Base-by-base conservation (phyloP, 148 eudicot genomes). In the Rhododendron williamsianum region DNA sequence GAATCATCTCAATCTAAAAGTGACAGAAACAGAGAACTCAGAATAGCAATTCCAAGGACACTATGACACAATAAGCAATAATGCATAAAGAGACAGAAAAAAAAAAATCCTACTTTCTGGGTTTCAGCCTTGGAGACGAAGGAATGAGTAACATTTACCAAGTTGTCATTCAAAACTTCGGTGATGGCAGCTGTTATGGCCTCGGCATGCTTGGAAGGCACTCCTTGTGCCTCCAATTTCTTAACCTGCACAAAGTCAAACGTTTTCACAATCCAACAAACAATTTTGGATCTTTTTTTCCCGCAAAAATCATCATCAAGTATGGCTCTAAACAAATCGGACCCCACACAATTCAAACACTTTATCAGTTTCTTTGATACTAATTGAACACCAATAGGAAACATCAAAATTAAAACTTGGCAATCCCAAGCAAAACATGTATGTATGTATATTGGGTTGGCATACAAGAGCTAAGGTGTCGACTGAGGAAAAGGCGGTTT, bases 171-270 rank as follows among this genome's bases (percentile, higher is more conserved):
- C 88, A 95, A 86, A 60, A 93, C 98, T 85, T 92, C 93, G 9
- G 91, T 93, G 13, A 92, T 90, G n/a, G 98, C 93, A 27, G 79
- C 88, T 0, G 98, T 92, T 15, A 95, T 88, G 0, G 94, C 98
- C 90, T 95, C 98, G 0, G 98, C 98, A 80, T 95, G 98, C 89
- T 93, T 93, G 63, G 98, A 86, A 0, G 98, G 95, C 48, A 94
- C 91, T 5, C 96, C 96, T 87, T 92, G 91, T 4, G 91, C 93
- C 88, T 95, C 98, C 85, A 95, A 90, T 83, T 88, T 94, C 89
- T 96, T 92, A 8, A 93, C 98, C 98, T 95, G 46, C 0, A 74
- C 84, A 45, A 12, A 16, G 18, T 76, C 19, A 27, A 81, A 76
- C 51, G 13, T 8, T 72, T 16, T n/a, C 58, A 27, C 2, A 30